Evolutionary conservation across 2,329 filamentous ascomycete species (phyloP), one percentile per base, ranked within the genome.

Genomic region (Apiospora hydei): DNA sequence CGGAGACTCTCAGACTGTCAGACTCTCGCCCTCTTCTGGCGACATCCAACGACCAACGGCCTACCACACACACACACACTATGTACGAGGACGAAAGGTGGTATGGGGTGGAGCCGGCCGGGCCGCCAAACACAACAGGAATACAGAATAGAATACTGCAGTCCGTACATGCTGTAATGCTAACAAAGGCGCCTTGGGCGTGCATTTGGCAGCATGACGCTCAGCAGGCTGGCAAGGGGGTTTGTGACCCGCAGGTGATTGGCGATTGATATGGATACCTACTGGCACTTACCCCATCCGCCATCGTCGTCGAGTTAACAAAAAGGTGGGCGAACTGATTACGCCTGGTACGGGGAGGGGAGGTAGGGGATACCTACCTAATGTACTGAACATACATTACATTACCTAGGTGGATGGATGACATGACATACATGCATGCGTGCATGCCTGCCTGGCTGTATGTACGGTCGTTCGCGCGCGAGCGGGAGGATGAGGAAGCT

Each of bases 401-500:
- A 30, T 30, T 30, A 30, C 26, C 3, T 30, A 30, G 26, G n/a
- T 24, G 24, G 8, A 18, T 47, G 8, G 46, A 49, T 49, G 46
- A n/a, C 46, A 49, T 49, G 46, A 26, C 49, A 53, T 53, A 24
- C 49, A 53, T 53, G 11, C 49, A 53, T 70, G 30, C 18, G 7
- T 69, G 44, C 38, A 13, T 41, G 49, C 49, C 41, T 44, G 69
- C 49, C 70, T 70, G 47, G 69, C 71, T 49, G 71, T 49, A 57
- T 38, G 16, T 69, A 53, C 38, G 46, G n/a, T 51, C 47, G 46
- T 51, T 53, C 49, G 46, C 34, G 46, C 34, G 69, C 64, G 73
- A 70, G 73, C 73, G 73, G 74, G 76, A 73, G 70, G 70, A 74
- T 61, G 67, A 71, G 72, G 61, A 73, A 74, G 72, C 75, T 73